Evolutionary conservation across 2,329 filamentous ascomycete species (phyloP).

Genomic region (Rhinocladiella mackenziei): DNA sequence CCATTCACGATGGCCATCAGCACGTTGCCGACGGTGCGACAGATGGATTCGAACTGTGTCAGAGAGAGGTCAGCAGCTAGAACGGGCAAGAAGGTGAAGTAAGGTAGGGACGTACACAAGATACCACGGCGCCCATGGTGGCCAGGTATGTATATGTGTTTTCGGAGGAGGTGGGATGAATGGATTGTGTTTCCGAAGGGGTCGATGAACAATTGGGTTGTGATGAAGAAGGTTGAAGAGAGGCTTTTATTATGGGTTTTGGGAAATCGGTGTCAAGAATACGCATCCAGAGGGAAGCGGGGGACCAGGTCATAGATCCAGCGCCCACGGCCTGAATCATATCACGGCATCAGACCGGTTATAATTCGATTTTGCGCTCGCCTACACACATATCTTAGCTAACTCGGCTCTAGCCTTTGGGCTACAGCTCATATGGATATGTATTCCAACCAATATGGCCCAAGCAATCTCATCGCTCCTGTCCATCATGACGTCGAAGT

Average conservation of each 20-base stretch:
- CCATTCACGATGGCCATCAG: conserved; percentile 67
- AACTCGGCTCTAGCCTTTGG: too few species aligned
- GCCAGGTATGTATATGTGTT: conserved; percentile 21
- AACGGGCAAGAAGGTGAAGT: neutral
- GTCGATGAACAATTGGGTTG: neutral
- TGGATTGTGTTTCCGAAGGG: conserved; percentile 1
- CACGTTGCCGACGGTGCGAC: conserved; percentile 61
- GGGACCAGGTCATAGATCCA: too few species aligned
- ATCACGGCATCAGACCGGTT: too few species aligned
- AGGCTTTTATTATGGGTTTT: neutral
- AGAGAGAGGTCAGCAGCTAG: conserved; percentile 1
- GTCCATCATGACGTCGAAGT: too few species aligned
- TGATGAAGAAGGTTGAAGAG: conserved; percentile 4
- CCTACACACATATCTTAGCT: too few species aligned
- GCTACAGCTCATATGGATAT: too few species aligned
- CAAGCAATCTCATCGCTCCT: too few species aligned
- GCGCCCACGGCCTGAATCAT: too few species aligned
- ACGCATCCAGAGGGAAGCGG: too few species aligned
- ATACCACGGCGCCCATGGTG: conserved; percentile 78
- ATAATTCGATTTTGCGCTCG: too few species aligned
- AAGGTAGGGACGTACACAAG: conserved; percentile 63
- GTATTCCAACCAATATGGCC: too few species aligned
- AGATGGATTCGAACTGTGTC: conserved; percentile 53
- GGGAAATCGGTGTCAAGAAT: neutral
- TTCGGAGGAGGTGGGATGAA: conserved; percentile 10